phyloP scores from a whole-genome alignment of 169 alveolate genomes.

The Plasmodium vinckei region DNA sequence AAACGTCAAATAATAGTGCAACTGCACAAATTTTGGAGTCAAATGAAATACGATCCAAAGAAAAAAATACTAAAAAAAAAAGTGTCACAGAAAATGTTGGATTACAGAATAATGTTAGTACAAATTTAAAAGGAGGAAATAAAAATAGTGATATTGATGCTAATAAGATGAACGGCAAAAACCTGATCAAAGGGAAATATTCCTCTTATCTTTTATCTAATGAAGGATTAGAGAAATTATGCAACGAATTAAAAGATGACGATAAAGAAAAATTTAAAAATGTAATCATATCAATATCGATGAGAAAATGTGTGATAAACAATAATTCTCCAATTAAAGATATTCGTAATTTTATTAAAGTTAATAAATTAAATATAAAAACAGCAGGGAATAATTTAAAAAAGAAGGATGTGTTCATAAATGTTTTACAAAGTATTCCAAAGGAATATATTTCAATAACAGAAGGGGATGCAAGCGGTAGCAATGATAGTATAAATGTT shows the following conservation, averaged over 20 bases:
- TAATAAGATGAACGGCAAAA: background rate
- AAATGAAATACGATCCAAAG: background rate
- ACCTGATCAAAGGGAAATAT: background rate
- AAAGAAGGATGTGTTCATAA: constrained; percentile 79
- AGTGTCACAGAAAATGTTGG: background rate
- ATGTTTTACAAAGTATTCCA: constrained; percentile 80
- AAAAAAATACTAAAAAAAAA: background rate
- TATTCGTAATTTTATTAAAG: constrained; percentile 83
- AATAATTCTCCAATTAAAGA: constrained; percentile 81
- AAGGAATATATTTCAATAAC: constrained; percentile 55
- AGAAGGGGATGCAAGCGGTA: background rate
- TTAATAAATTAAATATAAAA: constrained; percentile 82
- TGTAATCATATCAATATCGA: constrained; percentile 27
- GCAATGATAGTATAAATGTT: background rate
- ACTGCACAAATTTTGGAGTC: background rate
- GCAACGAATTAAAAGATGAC: constrained; percentile 47
- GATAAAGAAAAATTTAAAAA: constrained; percentile 13
- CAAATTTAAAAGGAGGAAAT: background rate
- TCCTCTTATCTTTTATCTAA: constrained; percentile 24
- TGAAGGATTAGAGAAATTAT: constrained; percentile 40
- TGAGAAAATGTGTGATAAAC: constrained; percentile 78
- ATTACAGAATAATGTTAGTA: background rate
- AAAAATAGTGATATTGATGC: background rate
- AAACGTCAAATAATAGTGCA: background rate
- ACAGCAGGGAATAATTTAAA: constrained; percentile 85